Evolutionary conservation across 2,329 filamentous ascomycete genomes (phyloP), one percentile per base, ranked within the genome.

Genomic region (Colletotrichum higginsianum): DNA sequence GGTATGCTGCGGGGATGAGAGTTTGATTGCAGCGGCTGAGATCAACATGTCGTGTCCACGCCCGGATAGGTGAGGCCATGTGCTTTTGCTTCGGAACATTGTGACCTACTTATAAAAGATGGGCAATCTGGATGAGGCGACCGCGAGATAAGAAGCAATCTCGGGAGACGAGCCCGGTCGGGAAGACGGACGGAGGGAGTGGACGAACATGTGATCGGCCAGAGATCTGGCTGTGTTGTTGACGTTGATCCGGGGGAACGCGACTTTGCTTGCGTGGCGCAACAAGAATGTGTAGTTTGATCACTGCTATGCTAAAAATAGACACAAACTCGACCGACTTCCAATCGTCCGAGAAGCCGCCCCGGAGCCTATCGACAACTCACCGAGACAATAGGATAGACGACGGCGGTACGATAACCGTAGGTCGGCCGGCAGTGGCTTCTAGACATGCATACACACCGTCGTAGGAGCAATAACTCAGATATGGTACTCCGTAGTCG

Each of bases 141-240:
- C 38, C 12, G 18, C 26, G 21, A 13, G 44, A 42, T n/a, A 6
- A 18, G 1, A 55, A 68, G 38, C 40, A 70, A 61, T 70, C 62
- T 56, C 62, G 56, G 47, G 47, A 61, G 53, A 16, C 49, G 18
- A 18, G 42, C 40, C 49, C 58, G 67, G 55, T 47, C 30, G 6
- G 5, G 50, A 30, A 40, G 30, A 23, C 21, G 30, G 13, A 7
- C 30, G 40, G 60, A 26, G 50, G n/a, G 60, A n/a, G 60, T n/a
- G 15, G 0, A 23, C 38, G 58, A 26, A n/a, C 63, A 67, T 61
- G 50, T 62, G 67, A 71, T 62, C 57, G 64, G 40, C 67, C 21
- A 50, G 26, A 18, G 46, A 3, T 26, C 47, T 6, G 26, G 16
- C 18, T 49, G 56, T 61, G 26, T 61, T 62, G 49, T 35, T 35